Evolutionary conservation across 2,329 filamentous ascomycete species (phyloP), one percentile per base, ranked within the genome.

Genomic region (Colletotrichum spinosum): DNA sequence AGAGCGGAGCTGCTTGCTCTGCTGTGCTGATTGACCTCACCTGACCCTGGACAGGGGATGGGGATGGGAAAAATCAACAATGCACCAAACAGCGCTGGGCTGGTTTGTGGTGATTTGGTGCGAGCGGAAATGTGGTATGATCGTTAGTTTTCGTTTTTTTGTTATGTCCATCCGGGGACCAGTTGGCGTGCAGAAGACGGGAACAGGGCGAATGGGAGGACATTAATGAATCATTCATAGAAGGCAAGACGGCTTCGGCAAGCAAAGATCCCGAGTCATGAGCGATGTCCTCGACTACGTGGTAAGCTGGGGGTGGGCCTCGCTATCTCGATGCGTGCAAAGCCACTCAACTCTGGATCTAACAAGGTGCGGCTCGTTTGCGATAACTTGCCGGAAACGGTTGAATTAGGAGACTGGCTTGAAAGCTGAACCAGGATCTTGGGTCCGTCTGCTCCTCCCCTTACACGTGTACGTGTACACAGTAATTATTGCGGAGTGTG

Each of bases 181-280:
- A 52, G 50, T 64, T 38, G 42, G 53, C 25, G 39, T 13, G 41
- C 12, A 38, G 37, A 54, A 54, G 49, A 42, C 48, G 53, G 34
- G 45, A 52, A 67, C 48, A 55, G 44, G 62, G 62, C 62, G 49
- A 67, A 63, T 58, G 38, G 48, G 60, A 54, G 37, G 49, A 54
- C 33, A 54, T 51, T 64, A 55, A 67, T 67, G 64, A 59, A 63
- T 65, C 64, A 58, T 65, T 59, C 60, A 64, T 59, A 59, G 41
- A 41, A 13, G 3, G 41, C 13, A 11, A 15, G 15, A 59, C 46
- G 49, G 60, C 60, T 25, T 49, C 53, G 60, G 60, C 49, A 17
- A 41, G 53, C 54, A 34, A 42, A 65, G 50, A 37, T 42, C 42
- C 60, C 60, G 64, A 67, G 64, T 67, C 64, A 67, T 67, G 60